phyloP scores from a whole-genome alignment of 176 grass and related monocot genomes.

The Triticum urartu region DNA sequence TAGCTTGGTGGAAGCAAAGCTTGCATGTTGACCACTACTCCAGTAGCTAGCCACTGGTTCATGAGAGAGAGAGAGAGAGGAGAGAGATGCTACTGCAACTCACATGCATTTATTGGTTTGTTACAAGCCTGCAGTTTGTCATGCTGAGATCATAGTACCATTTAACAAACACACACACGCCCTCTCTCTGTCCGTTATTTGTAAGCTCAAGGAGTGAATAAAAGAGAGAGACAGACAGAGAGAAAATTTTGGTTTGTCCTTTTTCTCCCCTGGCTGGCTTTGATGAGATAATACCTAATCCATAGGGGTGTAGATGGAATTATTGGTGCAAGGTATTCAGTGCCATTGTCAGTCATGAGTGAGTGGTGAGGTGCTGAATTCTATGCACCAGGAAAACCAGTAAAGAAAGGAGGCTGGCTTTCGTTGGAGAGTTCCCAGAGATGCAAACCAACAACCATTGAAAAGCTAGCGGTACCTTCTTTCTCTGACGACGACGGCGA shows the following conservation, averaged over 20 bases:
- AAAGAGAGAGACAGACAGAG: not conserved
- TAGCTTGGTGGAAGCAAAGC: slow-evolving; percentile 23
- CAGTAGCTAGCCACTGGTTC: slow-evolving; percentile 12
- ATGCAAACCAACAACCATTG: slow-evolving; percentile 58
- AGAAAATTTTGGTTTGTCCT: not conserved
- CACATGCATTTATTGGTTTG: slow-evolving; percentile 39
- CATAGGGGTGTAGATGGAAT: slow-evolving; percentile 19
- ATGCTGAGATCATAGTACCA: slow-evolving; percentile 25
- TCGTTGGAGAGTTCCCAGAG: slow-evolving; percentile 49
- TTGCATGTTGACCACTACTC: slow-evolving; percentile 28
- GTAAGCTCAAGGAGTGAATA: not conserved
- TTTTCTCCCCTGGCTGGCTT: not conserved
- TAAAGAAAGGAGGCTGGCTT: slow-evolving; percentile 42
- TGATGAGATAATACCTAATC: slow-evolving; percentile 7
- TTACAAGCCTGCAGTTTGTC: slow-evolving; percentile 41
- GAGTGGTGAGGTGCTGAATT: slow-evolving; percentile 68
- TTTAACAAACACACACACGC: not conserved
- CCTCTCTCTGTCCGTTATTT: not conserved
- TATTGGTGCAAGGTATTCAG: slow-evolving; percentile 73
- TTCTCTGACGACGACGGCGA: slow-evolving; percentile 33
- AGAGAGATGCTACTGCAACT: slow-evolving; percentile 18
- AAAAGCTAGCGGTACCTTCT: slow-evolving; percentile 35
- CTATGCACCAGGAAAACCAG: slow-evolving; percentile 37
- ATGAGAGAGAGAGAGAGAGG: slow-evolving; percentile 29
- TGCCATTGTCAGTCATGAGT: slow-evolving; percentile 66